These are phyloP conservation scores for Dipteronia sinensis DNA, from an alignment of 345 rosid species.

Conservation along the genomic window DNA sequence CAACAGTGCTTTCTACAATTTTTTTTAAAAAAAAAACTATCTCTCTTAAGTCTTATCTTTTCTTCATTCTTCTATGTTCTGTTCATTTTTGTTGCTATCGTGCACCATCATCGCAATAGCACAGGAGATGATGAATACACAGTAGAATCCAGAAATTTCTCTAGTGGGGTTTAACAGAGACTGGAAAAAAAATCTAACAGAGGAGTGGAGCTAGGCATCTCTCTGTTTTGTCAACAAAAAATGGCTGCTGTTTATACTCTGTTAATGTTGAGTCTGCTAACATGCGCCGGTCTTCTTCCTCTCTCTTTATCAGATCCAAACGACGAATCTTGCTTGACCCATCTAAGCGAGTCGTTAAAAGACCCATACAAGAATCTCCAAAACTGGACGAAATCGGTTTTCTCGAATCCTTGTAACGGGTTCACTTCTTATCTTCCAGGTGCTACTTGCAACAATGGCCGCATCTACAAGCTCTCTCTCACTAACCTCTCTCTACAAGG, in stretches of 20 bases:
- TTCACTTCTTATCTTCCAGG: slow-evolving; percentile 74
- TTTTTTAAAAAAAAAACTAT: too few relatives aligned
- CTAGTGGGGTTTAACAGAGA: background rate
- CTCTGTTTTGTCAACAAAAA: slow-evolving; percentile 15
- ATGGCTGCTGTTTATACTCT: slow-evolving; percentile 33
- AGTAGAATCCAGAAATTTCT: background rate
- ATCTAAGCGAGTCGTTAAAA: slow-evolving; percentile 51
- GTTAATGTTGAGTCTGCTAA: slow-evolving; percentile 36
- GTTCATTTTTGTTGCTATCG: slow-evolving; percentile 16
- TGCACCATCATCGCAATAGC: slow-evolving; percentile 24
- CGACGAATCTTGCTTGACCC: slow-evolving; percentile 71
- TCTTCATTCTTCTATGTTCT: background rate
- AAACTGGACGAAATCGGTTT: slow-evolving; percentile 74
- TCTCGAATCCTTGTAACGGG: slow-evolving; percentile 72
- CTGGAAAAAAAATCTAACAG: background rate
- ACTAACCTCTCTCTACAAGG: slow-evolving; percentile 74
- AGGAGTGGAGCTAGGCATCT: background rate
- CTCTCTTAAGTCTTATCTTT: background rate
- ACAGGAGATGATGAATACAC: background rate
- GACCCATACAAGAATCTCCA: slow-evolving; percentile 70
- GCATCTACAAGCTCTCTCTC: slow-evolving; percentile 91
- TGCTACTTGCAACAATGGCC: slow-evolving; percentile 87
- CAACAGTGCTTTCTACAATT: background rate
- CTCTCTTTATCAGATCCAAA: slow-evolving; percentile 49
- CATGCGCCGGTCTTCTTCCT: slow-evolving; percentile 30